Conservation (phyloP, 2,329 filamentous ascomycete genomes). For the Anthostomella pinea region DNA sequence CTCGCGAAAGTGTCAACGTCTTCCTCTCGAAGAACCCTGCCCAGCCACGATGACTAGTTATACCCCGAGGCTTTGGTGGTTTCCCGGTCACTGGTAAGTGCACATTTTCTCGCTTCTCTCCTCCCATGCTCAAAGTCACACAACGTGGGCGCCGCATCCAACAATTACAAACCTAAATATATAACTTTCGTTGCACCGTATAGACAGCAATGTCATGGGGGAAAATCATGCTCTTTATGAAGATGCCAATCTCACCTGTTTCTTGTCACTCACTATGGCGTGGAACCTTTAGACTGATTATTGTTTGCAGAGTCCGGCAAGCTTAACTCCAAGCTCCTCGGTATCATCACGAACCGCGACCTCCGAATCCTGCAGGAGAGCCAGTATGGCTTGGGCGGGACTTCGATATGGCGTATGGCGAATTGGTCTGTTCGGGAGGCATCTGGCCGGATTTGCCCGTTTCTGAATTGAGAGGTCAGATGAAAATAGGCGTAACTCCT, state of each 20-base stretch:
- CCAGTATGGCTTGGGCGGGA: no score
- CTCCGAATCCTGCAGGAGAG: constrained; percentile 68
- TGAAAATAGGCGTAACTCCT: neutral
- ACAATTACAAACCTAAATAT: constrained; percentile 78
- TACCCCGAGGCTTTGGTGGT: constrained; percentile 97
- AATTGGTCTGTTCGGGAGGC: constrained; percentile 1
- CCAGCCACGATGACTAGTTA: no score
- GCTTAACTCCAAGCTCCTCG: constrained; percentile 91
- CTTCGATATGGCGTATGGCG: constrained; percentile 2
- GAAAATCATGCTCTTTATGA: constrained; percentile 56
- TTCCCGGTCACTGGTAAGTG: constrained; percentile 95
- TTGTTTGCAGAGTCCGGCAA: constrained; percentile 73
- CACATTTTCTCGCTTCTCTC: constrained; percentile 10
- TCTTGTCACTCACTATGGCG: constrained; percentile 9
- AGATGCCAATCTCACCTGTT: constrained; percentile 23
- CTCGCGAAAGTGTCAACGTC: constrained; percentile 61
- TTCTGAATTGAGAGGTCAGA: no score
- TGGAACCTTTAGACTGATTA: constrained; percentile 35
- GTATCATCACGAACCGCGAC: constrained; percentile 96
- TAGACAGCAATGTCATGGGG: constrained; percentile 46
- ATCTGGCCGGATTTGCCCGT: neutral
- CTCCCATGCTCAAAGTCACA: constrained; percentile 3
- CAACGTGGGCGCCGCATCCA: constrained; percentile 33
- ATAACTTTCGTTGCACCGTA: constrained; percentile 99
- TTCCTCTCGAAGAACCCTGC: constrained; percentile 52